Evolutionary conservation across 2,329 filamentous ascomycete genomes (phyloP).

Genomic region (Monosporascus sp.): DNA sequence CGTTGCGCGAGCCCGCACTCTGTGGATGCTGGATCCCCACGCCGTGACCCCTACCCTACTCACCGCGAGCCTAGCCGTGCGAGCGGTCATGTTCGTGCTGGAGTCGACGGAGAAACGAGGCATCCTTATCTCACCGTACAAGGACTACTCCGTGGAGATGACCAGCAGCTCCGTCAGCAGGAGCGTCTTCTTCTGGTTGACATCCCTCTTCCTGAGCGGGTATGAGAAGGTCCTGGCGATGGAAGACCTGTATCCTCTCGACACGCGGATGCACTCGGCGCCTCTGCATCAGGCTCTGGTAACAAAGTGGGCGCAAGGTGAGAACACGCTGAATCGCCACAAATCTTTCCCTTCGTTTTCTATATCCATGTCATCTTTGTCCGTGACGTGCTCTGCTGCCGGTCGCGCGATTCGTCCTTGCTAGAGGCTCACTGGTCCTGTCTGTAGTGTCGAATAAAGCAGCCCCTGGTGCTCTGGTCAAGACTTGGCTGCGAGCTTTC

Average conservation of each 20-base stretch:
- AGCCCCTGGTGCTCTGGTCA: no score
- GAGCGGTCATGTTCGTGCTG: constrained; percentile 11
- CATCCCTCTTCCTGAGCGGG: constrained; percentile 18
- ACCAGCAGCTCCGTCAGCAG: constrained; percentile 21
- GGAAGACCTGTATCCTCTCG: constrained; percentile 10
- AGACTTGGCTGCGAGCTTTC: no score
- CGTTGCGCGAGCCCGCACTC: constrained; percentile 5
- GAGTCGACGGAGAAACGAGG: constrained; percentile 23
- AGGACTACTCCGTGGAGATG: constrained; percentile 11
- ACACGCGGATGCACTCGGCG: constrained; percentile 5
- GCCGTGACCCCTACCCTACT: constrained; percentile 16
- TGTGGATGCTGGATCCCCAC: constrained; percentile 5
- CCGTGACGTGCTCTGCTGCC: no score
- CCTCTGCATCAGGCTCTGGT: not conserved
- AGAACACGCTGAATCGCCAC: no score
- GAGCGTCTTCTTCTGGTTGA: constrained; percentile 25
- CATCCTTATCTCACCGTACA: constrained; percentile 18
- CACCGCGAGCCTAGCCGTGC: constrained; percentile 17
- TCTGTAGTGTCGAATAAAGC: no score
- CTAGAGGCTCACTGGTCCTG: no score
- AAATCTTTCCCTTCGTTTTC: no score
- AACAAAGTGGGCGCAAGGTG: no score
- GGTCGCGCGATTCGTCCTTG: no score
- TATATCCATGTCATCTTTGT: no score
- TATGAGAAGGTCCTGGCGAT: constrained; percentile 20